Evolutionary conservation across 495 filamentous ascomycete species (phyloP), one percentile per base, ranked within the genome.

Genomic region (Corynascus novoguineensis): DNA sequence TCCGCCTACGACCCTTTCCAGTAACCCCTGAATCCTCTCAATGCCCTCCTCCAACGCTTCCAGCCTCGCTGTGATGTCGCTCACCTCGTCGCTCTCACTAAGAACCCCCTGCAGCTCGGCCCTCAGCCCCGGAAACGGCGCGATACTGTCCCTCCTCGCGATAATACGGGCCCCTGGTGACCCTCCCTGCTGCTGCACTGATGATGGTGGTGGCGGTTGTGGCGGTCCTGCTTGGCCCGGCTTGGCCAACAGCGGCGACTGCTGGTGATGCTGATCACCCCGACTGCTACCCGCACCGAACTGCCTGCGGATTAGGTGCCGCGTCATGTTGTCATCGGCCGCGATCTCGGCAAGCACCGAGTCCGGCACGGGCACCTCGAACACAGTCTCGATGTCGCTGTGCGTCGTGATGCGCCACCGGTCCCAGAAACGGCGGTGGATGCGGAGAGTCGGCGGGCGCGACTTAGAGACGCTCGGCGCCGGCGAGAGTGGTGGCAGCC

Each of bases 381-480:
- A 88, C 4, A 87, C 85, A 9, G 83, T 78, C 49, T 82, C 75
- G 27, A 87, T 77, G 66, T 88, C 85, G 41, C 82, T 80, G 67
- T 88, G 83, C 12, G 80, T 79, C 3, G 75, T 74, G 54, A 70
- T 82, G 27, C 76, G 70, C 73, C 74, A 78, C 50, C 68, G 73
- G 56, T 77, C 72, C 70, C 73, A 75, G 60, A 75, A 74, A 46
- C 67, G 58, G 15, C 42, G 50, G 28, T 58, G 52, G 46, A 50
- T 19, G 9, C 42, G 38, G 62, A 50, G 64, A 64, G 35, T 51
- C 64, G 52, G 63, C 15, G 54, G 34, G 29, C 24, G 5, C n/a
- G n/a, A n/a, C 40, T 55, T 55, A 21, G 48, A 37, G 28, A 62
- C 5, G 45, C 28, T 32, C 4, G 50, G 40, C 7, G 47, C 38